Base-by-base conservation (phyloP, 805 yeast species). In the Yamadazyma ubonensis region DNA sequence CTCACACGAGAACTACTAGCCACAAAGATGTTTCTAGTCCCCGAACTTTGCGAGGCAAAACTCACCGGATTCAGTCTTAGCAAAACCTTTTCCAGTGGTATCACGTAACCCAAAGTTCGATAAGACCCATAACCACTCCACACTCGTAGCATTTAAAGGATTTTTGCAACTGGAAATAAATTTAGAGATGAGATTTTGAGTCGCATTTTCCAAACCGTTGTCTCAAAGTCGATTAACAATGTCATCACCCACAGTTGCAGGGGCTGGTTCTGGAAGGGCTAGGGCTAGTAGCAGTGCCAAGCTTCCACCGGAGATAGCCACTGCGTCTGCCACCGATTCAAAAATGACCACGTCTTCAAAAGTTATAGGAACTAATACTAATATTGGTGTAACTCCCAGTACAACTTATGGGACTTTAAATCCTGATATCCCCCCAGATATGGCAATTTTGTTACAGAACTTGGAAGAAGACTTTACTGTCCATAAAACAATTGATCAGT, bases 381-480 rank as follows among this genome's bases (percentile, higher is more conserved):
- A 20, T 19, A n/a, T 33, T 5, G 31, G 39, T 4, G 43, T 48
- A n/a, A 43, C 51, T 6, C 43, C 53, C 6, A 25, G 33, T 14
- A 20, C 38, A 17, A 31, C 34, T 3, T 31, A 38, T 31, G 36
- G 40, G 14, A 45, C 49, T 6, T 37, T 54, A 34, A 42, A 56
- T 9, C 64, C 55, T 5, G 75, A 70, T 42, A 67, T 67, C 14
- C 73, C 75, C 2, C 74, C 74, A 4, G 75, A 70, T 43, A 64
- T 70, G 72, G 67, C 59, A 6, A 53, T 68, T 12, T 52, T 70
- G 28, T 59, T 70, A 18, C 73, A 68, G 44, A 58, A 61, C 33
- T 50, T 70, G 18, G 75, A 70, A 39, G 65, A 64, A 16, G 75
- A 69, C 46, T 70, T 70, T 52, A 53, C 61, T 19, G 58, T 63